A percentile compares a stretch with the other conserved stretches of the same genome.
These are phyloP conservation scores for Cytospora paraplurivora DNA, from an alignment of 2,329 filamentous ascomycete species.

Conservation along the genomic window DNA sequence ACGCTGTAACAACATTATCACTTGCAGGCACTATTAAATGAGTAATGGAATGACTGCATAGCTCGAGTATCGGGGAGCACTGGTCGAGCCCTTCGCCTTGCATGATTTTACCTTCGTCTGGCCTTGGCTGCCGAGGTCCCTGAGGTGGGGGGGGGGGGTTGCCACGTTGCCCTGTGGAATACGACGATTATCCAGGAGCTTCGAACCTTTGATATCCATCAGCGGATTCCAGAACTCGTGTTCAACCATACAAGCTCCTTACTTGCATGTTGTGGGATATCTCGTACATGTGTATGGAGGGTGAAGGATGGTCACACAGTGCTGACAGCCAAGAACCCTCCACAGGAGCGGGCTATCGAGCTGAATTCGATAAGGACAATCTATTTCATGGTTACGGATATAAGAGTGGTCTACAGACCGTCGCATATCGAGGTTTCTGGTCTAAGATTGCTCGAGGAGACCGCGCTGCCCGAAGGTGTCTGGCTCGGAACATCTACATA, in stretches of 20 bases:
- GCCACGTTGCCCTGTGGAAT: constrained; percentile 31
- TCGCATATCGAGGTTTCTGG: background rate
- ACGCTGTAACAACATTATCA: constrained; percentile 22
- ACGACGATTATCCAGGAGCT: constrained; percentile 28
- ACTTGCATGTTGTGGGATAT: constrained; percentile 28
- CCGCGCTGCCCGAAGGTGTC: constrained; percentile 23
- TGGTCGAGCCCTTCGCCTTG: constrained; percentile 26
- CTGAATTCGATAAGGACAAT: constrained; percentile 25
- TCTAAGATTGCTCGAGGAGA: constrained; percentile 25
- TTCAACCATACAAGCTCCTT: constrained; percentile 28
- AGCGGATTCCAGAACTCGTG: constrained; percentile 26
- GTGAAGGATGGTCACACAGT: constrained; percentile 21
- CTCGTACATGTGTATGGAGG: constrained; percentile 26
- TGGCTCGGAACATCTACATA: constrained; percentile 26
- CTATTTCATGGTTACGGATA: constrained; percentile 25
- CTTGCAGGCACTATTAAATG: constrained; percentile 30
- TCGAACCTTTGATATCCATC: constrained; percentile 22
- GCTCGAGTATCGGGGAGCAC: constrained; percentile 30
- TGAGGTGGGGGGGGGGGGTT: too few species aligned
- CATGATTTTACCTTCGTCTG: constrained; percentile 26
- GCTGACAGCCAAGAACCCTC: constrained; percentile 13
- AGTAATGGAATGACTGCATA: constrained; percentile 35
- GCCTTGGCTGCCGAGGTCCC: constrained; percentile 25
- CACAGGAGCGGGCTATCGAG: constrained; percentile 20
- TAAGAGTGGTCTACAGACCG: constrained; percentile 22